These are phyloP conservation scores for Lactarius sanguifluus DNA, from an alignment of 768 basidiomycete species.

Conservation along the genomic window DNA sequence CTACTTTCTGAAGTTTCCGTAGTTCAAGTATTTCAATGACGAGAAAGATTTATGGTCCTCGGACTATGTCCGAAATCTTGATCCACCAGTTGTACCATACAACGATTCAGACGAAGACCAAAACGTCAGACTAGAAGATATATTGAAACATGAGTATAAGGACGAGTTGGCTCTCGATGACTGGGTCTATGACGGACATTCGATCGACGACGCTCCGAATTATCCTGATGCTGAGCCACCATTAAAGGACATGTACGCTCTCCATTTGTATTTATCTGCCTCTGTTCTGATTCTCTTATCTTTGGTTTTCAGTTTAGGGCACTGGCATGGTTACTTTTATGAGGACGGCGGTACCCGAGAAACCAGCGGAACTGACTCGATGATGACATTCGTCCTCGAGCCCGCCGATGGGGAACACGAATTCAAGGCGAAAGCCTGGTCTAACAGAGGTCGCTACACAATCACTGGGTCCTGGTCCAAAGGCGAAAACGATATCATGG, in stretches of 20 bases:
- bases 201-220: conserved; percentile 10
- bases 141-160: conserved; percentile 1
- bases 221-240: conserved; percentile 6
- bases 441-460: conserved; percentile 21
- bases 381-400: conserved; percentile 22
- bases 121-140: conserved; percentile 12
- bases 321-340: conserved; percentile 26
- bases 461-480: conserved; percentile 27
- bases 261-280: not conserved
- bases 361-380: not conserved
- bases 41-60: conserved; percentile 6
- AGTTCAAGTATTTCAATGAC: conserved; percentile 21
- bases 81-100: not conserved
- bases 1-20: not conserved
- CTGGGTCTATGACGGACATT: conserved; percentile 24
- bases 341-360: conserved; percentile 5
- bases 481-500: conserved; percentile 22
- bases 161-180: conserved; percentile 13
- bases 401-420: conserved; percentile 13
- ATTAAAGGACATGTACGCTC: conserved; percentile 18
- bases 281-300: not conserved
- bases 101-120: conserved; percentile 18
- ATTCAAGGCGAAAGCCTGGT: conserved; percentile 22
- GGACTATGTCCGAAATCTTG: conserved; percentile 2
- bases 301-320: conserved; percentile 11